Conservation (phyloP, 495 filamentous ascomycete genomes). For the Pseudoneurospora amorphoporcata region DNA sequence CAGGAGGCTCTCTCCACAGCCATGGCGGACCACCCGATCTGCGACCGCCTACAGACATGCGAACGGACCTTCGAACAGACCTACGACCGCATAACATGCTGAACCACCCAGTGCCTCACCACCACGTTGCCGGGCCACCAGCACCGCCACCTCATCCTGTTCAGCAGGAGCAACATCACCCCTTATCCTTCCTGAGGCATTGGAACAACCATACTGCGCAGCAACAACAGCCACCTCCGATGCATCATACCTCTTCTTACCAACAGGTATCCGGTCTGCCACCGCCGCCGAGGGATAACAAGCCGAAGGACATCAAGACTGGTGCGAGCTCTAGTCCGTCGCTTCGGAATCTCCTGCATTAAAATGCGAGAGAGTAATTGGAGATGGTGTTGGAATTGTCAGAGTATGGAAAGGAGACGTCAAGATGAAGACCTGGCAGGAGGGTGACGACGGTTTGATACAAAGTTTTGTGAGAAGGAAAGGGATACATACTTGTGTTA, state of each 20-base stretch:
- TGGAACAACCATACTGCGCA: conserved; percentile 5
- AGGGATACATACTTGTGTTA: neutral
- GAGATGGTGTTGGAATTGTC: neutral
- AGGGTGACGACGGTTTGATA: conserved; percentile 4
- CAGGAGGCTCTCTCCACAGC: conserved; percentile 11
- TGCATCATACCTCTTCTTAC: conserved; percentile 27
- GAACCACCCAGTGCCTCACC: conserved; percentile 14
- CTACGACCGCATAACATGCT: conserved; percentile 25
- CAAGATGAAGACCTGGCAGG: neutral
- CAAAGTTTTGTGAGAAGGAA: neutral
- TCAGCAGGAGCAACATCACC: conserved; percentile 21
- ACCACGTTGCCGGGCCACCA: conserved; percentile 11
- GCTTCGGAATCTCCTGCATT: conserved; percentile 63
- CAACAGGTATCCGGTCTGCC: conserved; percentile 4
- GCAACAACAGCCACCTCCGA: conserved; percentile 1
- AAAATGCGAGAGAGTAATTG: neutral
- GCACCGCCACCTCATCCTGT: conserved; percentile 18
- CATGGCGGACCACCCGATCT: conserved; percentile 13
- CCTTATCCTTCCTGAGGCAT: conserved; percentile 25
- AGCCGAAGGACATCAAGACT: conserved; percentile 30
- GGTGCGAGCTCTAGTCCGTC: conserved; percentile 70
- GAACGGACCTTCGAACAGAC: neutral
- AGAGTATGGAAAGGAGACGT: neutral
- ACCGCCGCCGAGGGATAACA: neutral
- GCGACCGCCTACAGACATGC: neutral